Conservation (phyloP, 768 basidiomycete species). For the Mrakia hoshinonis region DNA sequence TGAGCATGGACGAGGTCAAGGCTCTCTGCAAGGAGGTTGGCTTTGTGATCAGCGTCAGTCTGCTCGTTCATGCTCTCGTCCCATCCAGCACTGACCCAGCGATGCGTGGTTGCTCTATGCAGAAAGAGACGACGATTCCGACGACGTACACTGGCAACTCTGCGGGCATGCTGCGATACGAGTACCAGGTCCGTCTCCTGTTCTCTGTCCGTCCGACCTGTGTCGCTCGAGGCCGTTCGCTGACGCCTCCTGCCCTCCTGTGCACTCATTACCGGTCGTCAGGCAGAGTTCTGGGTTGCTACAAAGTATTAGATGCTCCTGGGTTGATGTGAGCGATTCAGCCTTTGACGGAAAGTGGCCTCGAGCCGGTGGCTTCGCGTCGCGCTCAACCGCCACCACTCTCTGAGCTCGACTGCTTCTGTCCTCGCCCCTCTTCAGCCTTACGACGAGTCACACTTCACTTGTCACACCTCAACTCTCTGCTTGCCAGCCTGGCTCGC, state of each 20-base stretch:
- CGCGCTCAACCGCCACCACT: no score
- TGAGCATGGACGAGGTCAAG: constrained; percentile 84
- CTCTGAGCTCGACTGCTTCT: no score
- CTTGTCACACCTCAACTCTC: no score
- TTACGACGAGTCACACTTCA: no score
- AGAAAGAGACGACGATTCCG: constrained; percentile 73
- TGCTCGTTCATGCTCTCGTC: neutral
- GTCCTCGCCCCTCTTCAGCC: no score
- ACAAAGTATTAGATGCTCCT: constrained; percentile 1
- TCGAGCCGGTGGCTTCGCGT: no score
- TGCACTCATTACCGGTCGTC: no score
- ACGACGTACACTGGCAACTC: constrained; percentile 81
- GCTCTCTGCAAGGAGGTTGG: constrained; percentile 61
- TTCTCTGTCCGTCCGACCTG: no score
- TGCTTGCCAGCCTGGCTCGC: no score
- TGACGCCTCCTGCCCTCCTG: neutral
- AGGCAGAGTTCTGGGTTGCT: constrained; percentile 13
- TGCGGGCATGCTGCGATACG: constrained; percentile 70
- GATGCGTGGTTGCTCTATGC: neutral
- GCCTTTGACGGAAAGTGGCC: no score
- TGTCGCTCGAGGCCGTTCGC: no score
- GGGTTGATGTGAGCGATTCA: neutral
- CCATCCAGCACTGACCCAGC: neutral
- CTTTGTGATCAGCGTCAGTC: constrained; percentile 67
- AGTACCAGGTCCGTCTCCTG: constrained; percentile 50